These are phyloP conservation scores for Plasmodiophora brassicae DNA, from an alignment of 208 protist genomes.

Conservation along the genomic window DNA sequence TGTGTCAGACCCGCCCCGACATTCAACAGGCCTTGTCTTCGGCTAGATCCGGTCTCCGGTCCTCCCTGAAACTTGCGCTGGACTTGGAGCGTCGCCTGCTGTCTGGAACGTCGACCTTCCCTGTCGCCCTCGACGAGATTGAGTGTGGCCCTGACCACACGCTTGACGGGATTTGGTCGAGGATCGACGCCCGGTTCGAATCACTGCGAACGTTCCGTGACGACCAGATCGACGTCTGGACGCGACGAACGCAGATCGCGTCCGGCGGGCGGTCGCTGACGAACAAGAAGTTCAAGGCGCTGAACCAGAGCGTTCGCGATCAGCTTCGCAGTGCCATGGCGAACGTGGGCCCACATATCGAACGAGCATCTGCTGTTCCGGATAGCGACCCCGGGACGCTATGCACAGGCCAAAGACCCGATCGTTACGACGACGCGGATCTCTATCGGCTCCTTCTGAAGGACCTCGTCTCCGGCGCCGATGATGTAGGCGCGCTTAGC, in stretches of 20 bases:
- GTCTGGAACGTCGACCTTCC: too few relatives aligned
- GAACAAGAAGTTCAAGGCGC: conserved; percentile 32
- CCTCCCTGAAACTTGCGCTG: not conserved
- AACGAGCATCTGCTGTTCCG: not conserved
- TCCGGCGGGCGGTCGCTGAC: not conserved
- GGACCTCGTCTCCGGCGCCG: not conserved
- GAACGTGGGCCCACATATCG: not conserved
- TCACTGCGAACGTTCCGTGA: not conserved
- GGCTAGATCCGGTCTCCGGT: not conserved
- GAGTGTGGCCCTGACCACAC: not conserved
- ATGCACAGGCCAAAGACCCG: not conserved
- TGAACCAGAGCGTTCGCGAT: not conserved
- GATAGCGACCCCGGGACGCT: not conserved
- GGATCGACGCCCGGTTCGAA: not conserved
- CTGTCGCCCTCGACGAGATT: not conserved
- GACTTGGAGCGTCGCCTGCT: not conserved
- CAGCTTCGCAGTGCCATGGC: not conserved
- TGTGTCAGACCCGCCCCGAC: not conserved
- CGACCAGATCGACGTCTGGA: not conserved
- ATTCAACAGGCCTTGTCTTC: not conserved
- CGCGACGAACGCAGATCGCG: not conserved
- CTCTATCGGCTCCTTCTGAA: not conserved
- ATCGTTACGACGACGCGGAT: not conserved
- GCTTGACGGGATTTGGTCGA: not conserved
- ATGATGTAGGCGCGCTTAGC: not conserved